Conservation (phyloP, 192 early-diverging fungal species). For the Podochytrium sp. region DNA sequence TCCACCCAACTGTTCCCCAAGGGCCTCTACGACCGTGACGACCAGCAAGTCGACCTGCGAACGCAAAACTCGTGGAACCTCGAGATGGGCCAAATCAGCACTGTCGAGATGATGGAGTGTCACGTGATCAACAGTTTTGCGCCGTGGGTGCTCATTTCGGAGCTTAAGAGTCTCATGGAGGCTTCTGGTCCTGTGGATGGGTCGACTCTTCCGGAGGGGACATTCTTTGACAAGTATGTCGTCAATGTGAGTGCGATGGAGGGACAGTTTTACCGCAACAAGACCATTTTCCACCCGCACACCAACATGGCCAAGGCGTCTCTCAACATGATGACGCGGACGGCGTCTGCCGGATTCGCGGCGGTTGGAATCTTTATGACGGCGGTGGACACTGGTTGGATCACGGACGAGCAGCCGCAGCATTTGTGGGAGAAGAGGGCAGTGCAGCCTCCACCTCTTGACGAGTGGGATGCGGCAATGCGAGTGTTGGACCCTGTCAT, state of each 20-base stretch:
- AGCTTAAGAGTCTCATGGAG: slow-evolving; percentile 55
- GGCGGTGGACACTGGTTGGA: slow-evolving; percentile 64
- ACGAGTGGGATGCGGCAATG: slow-evolving; percentile 63
- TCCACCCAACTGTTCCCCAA: slow-evolving; percentile 41
- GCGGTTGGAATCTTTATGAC: slow-evolving; percentile 58
- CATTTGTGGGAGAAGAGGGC: slow-evolving; percentile 49
- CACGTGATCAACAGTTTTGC: slow-evolving; percentile 65
- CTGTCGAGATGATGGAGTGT: slow-evolving; percentile 63
- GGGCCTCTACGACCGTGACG: slow-evolving; percentile 55
- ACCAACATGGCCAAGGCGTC: slow-evolving; percentile 58
- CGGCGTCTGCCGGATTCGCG: slow-evolving; percentile 50
- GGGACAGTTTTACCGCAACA: slow-evolving; percentile 62
- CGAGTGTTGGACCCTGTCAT: slow-evolving; percentile 58
- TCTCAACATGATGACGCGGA: slow-evolving; percentile 65
- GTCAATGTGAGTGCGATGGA: slow-evolving; percentile 65
- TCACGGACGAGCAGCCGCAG: slow-evolving; percentile 62
- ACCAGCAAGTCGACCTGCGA: slow-evolving; percentile 59
- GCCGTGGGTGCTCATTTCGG: slow-evolving; percentile 58
- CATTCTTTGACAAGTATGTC: slow-evolving; percentile 43
- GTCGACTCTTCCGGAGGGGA: slow-evolving; percentile 8
- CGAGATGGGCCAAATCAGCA: slow-evolving; percentile 53
- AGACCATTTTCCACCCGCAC: slow-evolving; percentile 51
- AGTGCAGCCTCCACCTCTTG: slow-evolving; percentile 51
- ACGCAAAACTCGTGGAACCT: slow-evolving; percentile 54
- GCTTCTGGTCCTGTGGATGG: slow-evolving; percentile 16